Conservation (phyloP, 176 grass and related monocot genomes). For the Zizania latifolia region DNA sequence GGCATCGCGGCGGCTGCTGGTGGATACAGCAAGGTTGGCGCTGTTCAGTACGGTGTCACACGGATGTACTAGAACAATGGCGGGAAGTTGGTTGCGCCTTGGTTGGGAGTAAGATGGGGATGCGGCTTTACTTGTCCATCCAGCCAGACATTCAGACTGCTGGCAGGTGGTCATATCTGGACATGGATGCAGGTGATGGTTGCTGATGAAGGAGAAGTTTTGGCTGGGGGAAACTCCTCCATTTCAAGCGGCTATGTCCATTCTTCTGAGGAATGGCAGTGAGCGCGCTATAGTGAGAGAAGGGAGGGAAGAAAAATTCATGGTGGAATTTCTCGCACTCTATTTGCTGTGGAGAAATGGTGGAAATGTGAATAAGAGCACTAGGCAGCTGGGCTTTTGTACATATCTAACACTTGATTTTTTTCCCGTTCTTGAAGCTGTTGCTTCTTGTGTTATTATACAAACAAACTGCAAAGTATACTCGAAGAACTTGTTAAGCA, state of each 20-base stretch:
- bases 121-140: neutral
- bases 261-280: neutral
- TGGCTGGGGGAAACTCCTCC: slow-evolving; percentile 1
- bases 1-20: slow-evolving; percentile 34
- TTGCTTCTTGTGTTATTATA: neutral
- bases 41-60: too few species aligned
- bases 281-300: neutral
- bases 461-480: neutral
- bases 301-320: neutral
- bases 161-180: neutral
- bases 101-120: neutral
- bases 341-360: neutral
- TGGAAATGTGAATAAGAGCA: neutral
- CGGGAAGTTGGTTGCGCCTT: neutral
- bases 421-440: neutral
- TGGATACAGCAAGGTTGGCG: slow-evolving; percentile 55
- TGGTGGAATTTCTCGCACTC: too few species aligned
- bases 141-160: neutral
- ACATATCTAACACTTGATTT: slow-evolving; percentile 24
- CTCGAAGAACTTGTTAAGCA: too few species aligned
- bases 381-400: neutral
- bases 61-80: slow-evolving; percentile 54
- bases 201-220: neutral
- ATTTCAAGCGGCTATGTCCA: neutral
- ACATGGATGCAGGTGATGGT: neutral